These are phyloP conservation scores for Leucaena leucocephala DNA, from an alignment of 306 rosid species.

Conservation along the genomic window DNA sequence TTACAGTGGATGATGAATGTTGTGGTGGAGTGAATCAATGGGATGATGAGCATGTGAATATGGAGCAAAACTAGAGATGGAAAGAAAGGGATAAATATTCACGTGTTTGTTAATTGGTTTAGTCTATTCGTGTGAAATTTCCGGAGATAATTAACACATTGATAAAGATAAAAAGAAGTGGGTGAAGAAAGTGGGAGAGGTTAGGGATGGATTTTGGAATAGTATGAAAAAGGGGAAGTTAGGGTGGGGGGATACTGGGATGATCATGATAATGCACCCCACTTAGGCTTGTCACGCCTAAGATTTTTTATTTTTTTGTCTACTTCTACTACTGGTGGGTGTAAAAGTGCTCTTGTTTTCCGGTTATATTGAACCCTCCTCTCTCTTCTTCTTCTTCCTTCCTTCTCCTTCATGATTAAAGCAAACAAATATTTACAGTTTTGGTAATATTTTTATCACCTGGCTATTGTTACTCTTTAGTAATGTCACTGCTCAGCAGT, in stretches of 20 bases:
- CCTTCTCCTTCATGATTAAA: background rate
- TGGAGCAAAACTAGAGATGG: background rate
- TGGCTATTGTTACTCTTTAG: background rate
- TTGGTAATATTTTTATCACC: background rate
- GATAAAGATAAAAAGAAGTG: conserved; percentile 35
- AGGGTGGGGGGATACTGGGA: conserved; percentile 38
- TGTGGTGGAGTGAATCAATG: background rate
- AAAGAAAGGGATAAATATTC: background rate
- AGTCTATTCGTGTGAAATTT: background rate
- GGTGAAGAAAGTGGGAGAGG: conserved; percentile 40
- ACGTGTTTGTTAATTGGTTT: conserved; percentile 1
- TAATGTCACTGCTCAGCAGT: background rate
- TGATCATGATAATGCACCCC: conserved; percentile 72
- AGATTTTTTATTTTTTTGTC: conserved; percentile 52
- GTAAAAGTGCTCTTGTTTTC: conserved; percentile 49
- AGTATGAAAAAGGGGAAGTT: conserved; percentile 7
- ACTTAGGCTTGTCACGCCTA: conserved; percentile 77
- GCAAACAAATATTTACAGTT: background rate
- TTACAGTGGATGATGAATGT: conserved; percentile 33
- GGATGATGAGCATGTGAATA: background rate
- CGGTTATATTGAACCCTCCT: conserved; percentile 38
- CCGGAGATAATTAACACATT: conserved; percentile 11
- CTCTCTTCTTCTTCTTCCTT: background rate
- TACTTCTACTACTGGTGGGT: conserved; percentile 49
- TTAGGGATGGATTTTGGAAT: conserved; percentile 31